A percentile compares a stretch with the other conserved stretches of the same genome.
Evolutionary conservation across 2,329 filamentous ascomycete genomes (phyloP).

Genomic region (Fusarium citri): DNA sequence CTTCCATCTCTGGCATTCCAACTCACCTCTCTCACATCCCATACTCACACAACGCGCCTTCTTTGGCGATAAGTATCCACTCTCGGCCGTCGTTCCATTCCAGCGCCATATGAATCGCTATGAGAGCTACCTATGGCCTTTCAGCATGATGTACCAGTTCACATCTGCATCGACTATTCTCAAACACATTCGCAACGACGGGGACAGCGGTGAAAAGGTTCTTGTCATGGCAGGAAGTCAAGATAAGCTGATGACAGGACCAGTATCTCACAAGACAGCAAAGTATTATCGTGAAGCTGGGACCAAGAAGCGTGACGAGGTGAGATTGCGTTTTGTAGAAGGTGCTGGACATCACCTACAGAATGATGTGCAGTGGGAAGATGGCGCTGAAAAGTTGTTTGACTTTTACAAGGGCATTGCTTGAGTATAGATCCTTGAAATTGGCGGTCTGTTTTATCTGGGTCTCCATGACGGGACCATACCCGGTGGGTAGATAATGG

Average conservation of each 20-base stretch:
- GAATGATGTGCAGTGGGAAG: slow-evolving; percentile 62
- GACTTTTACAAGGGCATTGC: slow-evolving; percentile 52
- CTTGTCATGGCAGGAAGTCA: slow-evolving; percentile 55
- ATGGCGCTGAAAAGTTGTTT: slow-evolving; percentile 59
- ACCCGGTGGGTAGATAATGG: neutral
- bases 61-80: slow-evolving; percentile 59
- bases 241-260: slow-evolving; percentile 56
- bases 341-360: slow-evolving; percentile 65
- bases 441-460: neutral
- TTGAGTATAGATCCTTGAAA: neutral
- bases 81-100: slow-evolving; percentile 55
- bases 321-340: slow-evolving; percentile 56
- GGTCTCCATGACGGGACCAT: neutral
- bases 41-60: slow-evolving; percentile 62
- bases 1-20: slow-evolving; percentile 61
- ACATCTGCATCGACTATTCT: slow-evolving; percentile 56
- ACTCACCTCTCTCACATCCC: slow-evolving; percentile 64
- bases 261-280: slow-evolving; percentile 54
- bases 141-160: slow-evolving; percentile 61
- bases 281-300: slow-evolving; percentile 42
- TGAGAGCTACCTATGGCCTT: slow-evolving; percentile 64
- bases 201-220: slow-evolving; percentile 43
- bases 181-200: slow-evolving; percentile 48
- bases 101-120: slow-evolving; percentile 59
- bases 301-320: slow-evolving; percentile 46